Evolutionary conservation across 129 eudicot species (phyloP), one percentile per base, ranked within the genome.

Genomic region (Mikania micrantha): DNA sequence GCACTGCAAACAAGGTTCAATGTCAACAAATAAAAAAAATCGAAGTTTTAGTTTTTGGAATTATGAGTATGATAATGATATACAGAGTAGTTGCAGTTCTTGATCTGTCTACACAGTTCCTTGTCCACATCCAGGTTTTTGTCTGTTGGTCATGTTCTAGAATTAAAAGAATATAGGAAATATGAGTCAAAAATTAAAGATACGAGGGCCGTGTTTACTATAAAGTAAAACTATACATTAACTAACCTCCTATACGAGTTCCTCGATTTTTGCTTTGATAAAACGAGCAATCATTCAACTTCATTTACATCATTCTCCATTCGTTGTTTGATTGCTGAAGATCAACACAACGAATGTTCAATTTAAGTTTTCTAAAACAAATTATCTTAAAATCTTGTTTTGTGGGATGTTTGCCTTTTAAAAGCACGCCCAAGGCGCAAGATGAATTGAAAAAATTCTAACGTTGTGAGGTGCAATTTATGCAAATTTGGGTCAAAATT

Each of bases 101-200:
- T 69, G 98, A 84, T 70, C 98, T 81, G 85, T 92, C 98, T 56
- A 92, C 96, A 22, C 87, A n/a, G 98, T 83, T 80, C 98, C 98
- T 77, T 85, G 88, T 68, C 96, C 98, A 62, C 98, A 88, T 68
- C 95, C 98, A 44, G 95, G 89, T 71, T 88, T 92, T 74, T 82
- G 91, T 79, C 94, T 81, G 63, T 75, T 88, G 82, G 84, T 69
- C 45, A 82, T 38, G 64, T 88, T 92, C 98, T 92, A 78, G 47
- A 61, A 38, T 72, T 44, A 6, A 64, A 73, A 60, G 2, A 28
- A 38, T 67, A 44, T 13, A n/a, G 27, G 7, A 68, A 11, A 61
- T 60, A 62, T 54, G 7, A 80, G 49, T 47, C 9, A 71, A 45
- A 10, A 1, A 29, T 27, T 10, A 0, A 22, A 41, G 22, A 54